Evolutionary conservation across 805 yeast genomes (phyloP).

Genomic region (Zygosaccharomyces rouxii): DNA sequence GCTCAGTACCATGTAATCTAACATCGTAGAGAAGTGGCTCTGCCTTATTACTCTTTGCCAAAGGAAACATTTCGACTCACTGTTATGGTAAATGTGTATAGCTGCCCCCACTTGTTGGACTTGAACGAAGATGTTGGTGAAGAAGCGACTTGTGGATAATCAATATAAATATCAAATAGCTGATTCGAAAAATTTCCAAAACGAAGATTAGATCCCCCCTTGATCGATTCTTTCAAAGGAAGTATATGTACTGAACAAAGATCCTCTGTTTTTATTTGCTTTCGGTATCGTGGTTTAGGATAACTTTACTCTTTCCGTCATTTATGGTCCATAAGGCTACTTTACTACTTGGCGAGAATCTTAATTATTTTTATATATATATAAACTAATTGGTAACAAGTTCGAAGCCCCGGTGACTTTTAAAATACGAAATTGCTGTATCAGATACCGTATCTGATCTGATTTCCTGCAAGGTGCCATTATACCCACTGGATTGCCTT

Average conservation of each 20-base stretch:
- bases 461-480: too few relatives aligned
- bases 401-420: background rate
- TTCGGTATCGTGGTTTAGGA: background rate
- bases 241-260: background rate
- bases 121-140: background rate
- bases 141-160: background rate
- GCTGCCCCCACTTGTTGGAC: background rate
- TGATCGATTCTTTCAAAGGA: background rate
- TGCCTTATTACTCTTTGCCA: constrained; percentile 19
- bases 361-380: background rate
- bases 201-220: background rate
- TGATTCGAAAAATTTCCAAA: background rate
- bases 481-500: background rate
- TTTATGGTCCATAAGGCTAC: background rate
- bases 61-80: constrained; percentile 11
- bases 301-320: constrained; percentile 6
- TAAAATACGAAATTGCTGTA: background rate
- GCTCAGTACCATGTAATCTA: constrained; percentile 61
- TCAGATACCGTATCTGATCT: background rate
- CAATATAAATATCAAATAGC: background rate
- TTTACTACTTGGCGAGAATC: constrained; percentile 2
- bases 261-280: constrained; percentile 1
- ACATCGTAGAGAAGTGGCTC: constrained; percentile 44
- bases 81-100: background rate
- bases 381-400: background rate